Evolutionary conservation across 192 early-diverging fungal genomes (phyloP).

Genomic region (Pilobolus umbonatus): DNA sequence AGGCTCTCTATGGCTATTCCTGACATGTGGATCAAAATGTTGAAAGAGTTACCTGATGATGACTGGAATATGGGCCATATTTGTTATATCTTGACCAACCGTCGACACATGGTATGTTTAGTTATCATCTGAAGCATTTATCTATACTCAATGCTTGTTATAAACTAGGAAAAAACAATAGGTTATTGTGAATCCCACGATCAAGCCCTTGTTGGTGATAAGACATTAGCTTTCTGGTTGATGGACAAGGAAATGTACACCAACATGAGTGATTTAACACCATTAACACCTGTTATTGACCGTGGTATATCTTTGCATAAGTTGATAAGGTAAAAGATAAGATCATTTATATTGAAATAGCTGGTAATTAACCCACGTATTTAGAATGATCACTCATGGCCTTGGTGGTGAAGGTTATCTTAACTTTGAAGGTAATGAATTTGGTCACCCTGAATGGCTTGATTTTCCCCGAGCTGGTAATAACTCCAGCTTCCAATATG

Average conservation of each 20-base stretch:
- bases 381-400: constrained; percentile 75
- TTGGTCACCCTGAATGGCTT: constrained; percentile 99
- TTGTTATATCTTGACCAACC: constrained; percentile 83
- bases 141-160: neutral
- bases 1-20: constrained; percentile 94
- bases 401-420: constrained; percentile 97
- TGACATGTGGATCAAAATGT: constrained; percentile 98
- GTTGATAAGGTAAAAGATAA: constrained; percentile 71
- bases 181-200: constrained; percentile 96
- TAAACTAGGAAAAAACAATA: constrained; percentile 84
- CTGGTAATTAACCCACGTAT: neutral
- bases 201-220: constrained; percentile 97
- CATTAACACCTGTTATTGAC: constrained; percentile 87
- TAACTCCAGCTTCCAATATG: constrained; percentile 85
- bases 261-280: constrained; percentile 80
- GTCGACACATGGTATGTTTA: constrained; percentile 71
- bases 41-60: constrained; percentile 89
- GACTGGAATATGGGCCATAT: constrained; percentile 91
- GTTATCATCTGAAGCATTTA: neutral
- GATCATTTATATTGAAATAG: neutral
- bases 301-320: constrained; percentile 94
- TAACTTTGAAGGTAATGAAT: constrained; percentile 97
- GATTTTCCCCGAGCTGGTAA: constrained; percentile 97
- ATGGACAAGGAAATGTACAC: constrained; percentile 99
- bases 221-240: constrained; percentile 97